Percentiles rank a stretch among this genome's conserved stretches.
phyloP scores from a whole-genome alignment of 345 rosid genomes.

The Dovyalis caffra region DNA sequence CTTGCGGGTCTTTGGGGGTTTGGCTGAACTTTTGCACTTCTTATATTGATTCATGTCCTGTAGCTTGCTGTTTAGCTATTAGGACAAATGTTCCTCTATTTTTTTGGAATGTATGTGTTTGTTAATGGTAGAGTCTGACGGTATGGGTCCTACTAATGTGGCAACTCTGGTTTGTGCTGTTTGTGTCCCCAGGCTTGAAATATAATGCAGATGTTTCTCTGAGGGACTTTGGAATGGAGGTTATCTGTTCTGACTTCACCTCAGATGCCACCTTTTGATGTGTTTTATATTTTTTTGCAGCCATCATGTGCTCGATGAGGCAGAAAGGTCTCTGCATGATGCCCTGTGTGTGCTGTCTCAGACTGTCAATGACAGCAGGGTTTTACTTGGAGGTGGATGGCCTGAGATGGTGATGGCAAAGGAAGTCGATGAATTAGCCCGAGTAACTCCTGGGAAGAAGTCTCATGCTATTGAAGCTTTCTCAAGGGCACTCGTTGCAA shows the following conservation, averaged over 20 bases:
- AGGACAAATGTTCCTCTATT: too few species aligned
- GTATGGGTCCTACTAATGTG: too few species aligned
- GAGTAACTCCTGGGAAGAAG: conserved; percentile 91
- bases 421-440: conserved; percentile 94
- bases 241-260: not conserved
- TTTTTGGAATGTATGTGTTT: too few species aligned
- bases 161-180: too few species aligned
- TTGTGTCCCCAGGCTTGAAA: too few species aligned
- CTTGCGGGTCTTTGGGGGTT: too few species aligned
- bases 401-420: conserved; percentile 99
- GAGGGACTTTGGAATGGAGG: not conserved
- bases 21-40: too few species aligned
- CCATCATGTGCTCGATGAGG: conserved; percentile 95
- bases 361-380: conserved; percentile 89
- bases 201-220: too few species aligned
- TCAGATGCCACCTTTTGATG: not conserved
- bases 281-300: conserved; percentile 40
- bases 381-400: conserved; percentile 98
- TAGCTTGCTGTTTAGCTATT: too few species aligned
- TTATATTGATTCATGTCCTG: too few species aligned
- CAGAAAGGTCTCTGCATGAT: conserved; percentile 96
- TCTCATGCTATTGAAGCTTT: conserved; percentile 97
- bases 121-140: too few species aligned
- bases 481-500: conserved; percentile 76
- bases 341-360: conserved; percentile 95